Evolutionary conservation across 2,329 filamentous ascomycete genomes (phyloP), one percentile per base, ranked within the genome.

Genomic region (Alternaria ethzedia): DNA sequence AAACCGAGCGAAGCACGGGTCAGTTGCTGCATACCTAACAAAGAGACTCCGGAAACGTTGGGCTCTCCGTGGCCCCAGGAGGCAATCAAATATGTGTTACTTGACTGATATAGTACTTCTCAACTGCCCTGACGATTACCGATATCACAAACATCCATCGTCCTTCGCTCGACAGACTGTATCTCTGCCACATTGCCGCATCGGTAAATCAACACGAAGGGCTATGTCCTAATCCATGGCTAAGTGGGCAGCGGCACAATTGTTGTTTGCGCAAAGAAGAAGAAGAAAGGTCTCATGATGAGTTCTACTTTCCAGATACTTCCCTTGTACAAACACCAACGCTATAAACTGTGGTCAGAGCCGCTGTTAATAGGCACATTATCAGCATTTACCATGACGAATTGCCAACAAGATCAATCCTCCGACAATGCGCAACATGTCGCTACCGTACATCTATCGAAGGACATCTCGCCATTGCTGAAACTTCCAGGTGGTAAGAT

Each of bases 381-480:
- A 5, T 9, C 7, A 36, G 32, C 32, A 4, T n/a, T 36, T 1
- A n/a, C 32, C 7, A 36, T 41, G 32, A 41, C 15, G 36, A 41
- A 1, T 41, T 2, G 4, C 3, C 36, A 17, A 17, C 36, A 17
- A 2, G 36, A 3, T 41, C 36, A 17, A 1, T 10, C 0, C 36
- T 2, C 36, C 9, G n/a, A 41, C 1, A 0, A 0, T 41, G n/a
- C 36, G 36, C 36, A 17, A 41, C 3, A 36, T 36, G 32, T 4
- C 2, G 13, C 13, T n/a, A 15, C 32, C 6, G 13, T 15, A 9
- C 1, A 36, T 0, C 13, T 3, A 0, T 36, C 32, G 4, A 36
- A 9, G 0, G 4, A n/a, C 4, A 10, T 2, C 9, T 41, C 1
- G 0, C 36, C 36, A 2, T 41, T 41, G 0, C 36, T 41, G 0